Base-by-base conservation (phyloP, 148 eudicot genomes). In the Cornus controversa region DNA sequence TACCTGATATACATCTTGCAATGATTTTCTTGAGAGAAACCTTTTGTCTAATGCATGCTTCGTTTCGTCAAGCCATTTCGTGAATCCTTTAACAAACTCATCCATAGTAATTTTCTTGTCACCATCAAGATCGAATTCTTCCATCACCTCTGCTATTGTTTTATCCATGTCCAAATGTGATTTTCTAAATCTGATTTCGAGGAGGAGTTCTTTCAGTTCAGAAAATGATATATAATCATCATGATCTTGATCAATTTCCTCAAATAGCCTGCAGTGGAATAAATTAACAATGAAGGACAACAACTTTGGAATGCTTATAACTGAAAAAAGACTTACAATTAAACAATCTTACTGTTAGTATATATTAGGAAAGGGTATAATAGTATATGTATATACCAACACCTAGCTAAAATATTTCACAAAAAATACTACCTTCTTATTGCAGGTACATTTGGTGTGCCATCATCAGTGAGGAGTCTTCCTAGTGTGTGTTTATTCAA, bases 41-140 rank as follows among this genome's bases (percentile, higher is more conserved):
- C 76, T 54, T 77, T 82, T 82, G 40, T 77, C 71, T 40, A 80
- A 71, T 31, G 85, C 60, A 50, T 58, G 67, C 62, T 82, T 85
- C 7, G 80, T 77, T n/a, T 85, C 83, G 26, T 82, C 85, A 10
- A 85, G 83, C 88, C 83, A 83, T 69, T 73, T 83, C 18, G 80
- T 80, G 78, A 83, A 47, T 25, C 80, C 86, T 11, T 27, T 79
- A 27, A 83, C 84, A 73, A 86, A 83, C 50, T 86, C 88, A 83
- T 80, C 80, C 26, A 78, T 54, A 8, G 80, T 80, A 37, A 86
- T 76, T 34, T 78, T 86, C 64, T 70, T 40, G 75, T 86, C 85
- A 24, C 74, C 67, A 23, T 78, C 73, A 8, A 27, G 40, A 71
- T 86, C 86, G 45, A 80, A 80, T 36, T 75, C 80, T 42, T 78